These are phyloP conservation scores for Entomortierella lignicola DNA, from an alignment of 192 early-diverging fungal genomes.

Conservation along the genomic window DNA sequence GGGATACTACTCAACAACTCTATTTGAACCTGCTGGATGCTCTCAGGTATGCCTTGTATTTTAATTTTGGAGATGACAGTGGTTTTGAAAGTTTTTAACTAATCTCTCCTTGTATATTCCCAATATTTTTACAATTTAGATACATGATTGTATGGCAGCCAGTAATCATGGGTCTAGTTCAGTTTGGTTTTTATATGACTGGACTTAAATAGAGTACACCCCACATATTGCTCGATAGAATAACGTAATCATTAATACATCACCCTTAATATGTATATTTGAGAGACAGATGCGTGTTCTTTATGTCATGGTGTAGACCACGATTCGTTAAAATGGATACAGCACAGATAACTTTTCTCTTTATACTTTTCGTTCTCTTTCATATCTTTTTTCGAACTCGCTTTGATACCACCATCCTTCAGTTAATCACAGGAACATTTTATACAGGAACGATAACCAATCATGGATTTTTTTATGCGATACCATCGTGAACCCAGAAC, in stretches of 20 bases:
- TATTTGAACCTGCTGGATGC: constrained; percentile 71
- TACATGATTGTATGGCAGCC: constrained; percentile 71
- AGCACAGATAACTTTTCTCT: not conserved
- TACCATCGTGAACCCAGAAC: constrained; percentile 40
- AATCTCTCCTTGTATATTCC: not conserved
- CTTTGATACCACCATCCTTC: not conserved
- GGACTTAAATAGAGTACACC: constrained; percentile 22
- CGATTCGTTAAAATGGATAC: not conserved
- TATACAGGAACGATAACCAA: not conserved
- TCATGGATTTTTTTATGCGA: constrained; percentile 24
- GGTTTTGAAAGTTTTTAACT: not conserved
- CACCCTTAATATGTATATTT: no score
- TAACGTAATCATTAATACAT: no score
- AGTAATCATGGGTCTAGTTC: constrained; percentile 55
- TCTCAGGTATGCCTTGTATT: constrained; percentile 56
- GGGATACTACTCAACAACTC: constrained; percentile 74
- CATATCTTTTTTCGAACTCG: not conserved
- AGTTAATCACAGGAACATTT: not conserved
- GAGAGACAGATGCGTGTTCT: no score
- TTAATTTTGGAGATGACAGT: not conserved
- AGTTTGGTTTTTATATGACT: constrained; percentile 43
- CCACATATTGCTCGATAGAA: no score
- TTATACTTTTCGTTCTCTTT: not conserved
- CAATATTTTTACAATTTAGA: constrained; percentile 15
- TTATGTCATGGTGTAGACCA: no score